Evolutionary conservation across 2,329 filamentous ascomycete genomes (phyloP), one percentile per base, ranked within the genome.

Genomic region (Rhynchosporium agropyri): DNA sequence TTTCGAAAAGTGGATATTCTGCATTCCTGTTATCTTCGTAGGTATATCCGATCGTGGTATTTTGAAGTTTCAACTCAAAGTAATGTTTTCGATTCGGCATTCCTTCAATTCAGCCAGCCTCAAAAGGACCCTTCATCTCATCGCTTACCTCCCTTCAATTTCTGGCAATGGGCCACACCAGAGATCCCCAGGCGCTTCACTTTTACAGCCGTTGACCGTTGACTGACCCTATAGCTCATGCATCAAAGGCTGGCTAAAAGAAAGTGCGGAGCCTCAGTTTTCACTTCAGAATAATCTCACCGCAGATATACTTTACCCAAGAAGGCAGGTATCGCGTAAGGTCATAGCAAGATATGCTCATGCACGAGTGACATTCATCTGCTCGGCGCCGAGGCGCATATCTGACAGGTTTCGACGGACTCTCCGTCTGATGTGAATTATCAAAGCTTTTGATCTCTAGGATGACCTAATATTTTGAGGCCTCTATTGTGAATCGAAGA

Each of bases 61-160:
- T 15, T 10, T 43, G 40, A 43, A 20, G 33, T 36, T 36, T 2
- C 5, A 5, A 36, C 5, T 36, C 9, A 9, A n/a, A 45, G 7
- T 3, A 3, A n/a, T 3, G 8, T 45, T n/a, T 45, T 45, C 2
- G 15, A n/a, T 15, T 50, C 45, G 45, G 45, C 33, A 38, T 28
- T 40, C 29, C 33, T 50, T 38, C 38, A 13, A 3, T 26, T 59
- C 57, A 59, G 57, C 57, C 57, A 50, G 57, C 57, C 57, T 59
- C 57, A 15, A 6, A 26, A 46, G 7, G 10, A 36, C 10, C 49
- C 31, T 13, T n/a, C 48, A 5, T 43, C 40, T 20, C 4, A 15
- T 45, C 43, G 7, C 13, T 36, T 31, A n/a, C 13, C 12, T 29
- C 33, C 43, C 43, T 45, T 45, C 13, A 7, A 15, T 20, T 36